Percentiles rank a stretch among this genome's conserved stretches.
Evolutionary conservation across 163 green algal genomes (phyloP).

Genomic region (Scenedesmus sp.): DNA sequence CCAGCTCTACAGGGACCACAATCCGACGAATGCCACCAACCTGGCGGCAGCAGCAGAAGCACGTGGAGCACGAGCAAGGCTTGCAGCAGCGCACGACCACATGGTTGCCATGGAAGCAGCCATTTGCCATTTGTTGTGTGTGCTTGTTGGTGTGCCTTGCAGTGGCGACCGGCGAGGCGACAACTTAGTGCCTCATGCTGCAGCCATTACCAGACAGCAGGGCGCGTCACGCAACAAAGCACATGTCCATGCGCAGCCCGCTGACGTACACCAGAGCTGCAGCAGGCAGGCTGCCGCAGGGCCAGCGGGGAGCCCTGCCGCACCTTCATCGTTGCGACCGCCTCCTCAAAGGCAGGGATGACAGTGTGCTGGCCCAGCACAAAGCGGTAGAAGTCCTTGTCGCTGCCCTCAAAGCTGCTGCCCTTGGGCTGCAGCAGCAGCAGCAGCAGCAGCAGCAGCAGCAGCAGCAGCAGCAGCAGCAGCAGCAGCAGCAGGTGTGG

Average conservation of each 20-base stretch:
- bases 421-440: conserved; percentile 77
- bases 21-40: conserved; percentile 86
- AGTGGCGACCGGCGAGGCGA: too few species aligned
- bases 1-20: conserved; percentile 91
- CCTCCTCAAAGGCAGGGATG: conserved; percentile 96
- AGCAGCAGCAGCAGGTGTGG: not conserved
- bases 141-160: too few species aligned
- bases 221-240: too few species aligned
- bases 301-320: not conserved
- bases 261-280: too few species aligned
- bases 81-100: too few species aligned
- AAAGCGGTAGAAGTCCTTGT: conserved; percentile 95
- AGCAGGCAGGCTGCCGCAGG: not conserved
- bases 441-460: not conserved
- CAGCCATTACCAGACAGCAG: too few species aligned
- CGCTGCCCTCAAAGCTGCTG: conserved; percentile 81
- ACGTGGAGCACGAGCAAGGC: not conserved
- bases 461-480: too few species aligned
- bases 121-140: too few species aligned
- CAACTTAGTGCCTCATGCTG: too few species aligned
- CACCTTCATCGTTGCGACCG: conserved; percentile 88
- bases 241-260: too few species aligned
- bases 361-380: conserved; percentile 79
- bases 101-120: too few species aligned
- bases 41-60: conserved; percentile 24